Base-by-base conservation (phyloP, 116 monocot species). In the Papilionanthe hybrid region DNA sequence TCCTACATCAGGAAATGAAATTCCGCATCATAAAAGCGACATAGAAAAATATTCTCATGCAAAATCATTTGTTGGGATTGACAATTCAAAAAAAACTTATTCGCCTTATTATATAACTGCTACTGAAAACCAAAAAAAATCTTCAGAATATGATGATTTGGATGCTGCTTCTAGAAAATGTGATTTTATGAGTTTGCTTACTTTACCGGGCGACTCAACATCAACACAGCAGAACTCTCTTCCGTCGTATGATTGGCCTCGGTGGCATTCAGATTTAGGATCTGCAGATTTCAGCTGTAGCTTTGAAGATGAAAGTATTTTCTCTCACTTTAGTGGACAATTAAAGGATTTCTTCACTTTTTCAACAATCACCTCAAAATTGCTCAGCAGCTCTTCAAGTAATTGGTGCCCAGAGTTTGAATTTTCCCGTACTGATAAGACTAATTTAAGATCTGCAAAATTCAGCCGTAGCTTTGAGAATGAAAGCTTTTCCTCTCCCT, bases 1-100 rank as follows among this genome's bases (percentile, higher is more conserved):
- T 49, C 27, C 25, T 75, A 10, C 75, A 75, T 49, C 75, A 47
- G 11, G 27, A 75, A 75, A 48, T 75, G 75, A 48, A 47, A 48
- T 49, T 9, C 12, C 49, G 0, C 13, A 4, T 50, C 11, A 9
- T 27, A 48, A 47, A 13, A 4, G 19, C 5, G 19, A 49, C 42
- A 11, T 25, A 1, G 48, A 75, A 48, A 10, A 75, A 12, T 10
- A 27, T 15, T 47, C 25, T 47, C 49, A 28, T 75, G 48, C 45
- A 42, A 49, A 27, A 13, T 13, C 7, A 22, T 49, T 48, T 49
- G 75, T 27, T 50, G 49, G 12, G 49, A 25, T 25, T 27, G 1
- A 2, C 75, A 12, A 27, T 49, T 75, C 49, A 49, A 17, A 49
- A 23, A 10, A 69, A 12, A 6, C 69, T 69, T 32, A 15, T 32